phyloP scores from a whole-genome alignment of 78 protist genomes.

The Anaeramoeba ignava region DNA sequence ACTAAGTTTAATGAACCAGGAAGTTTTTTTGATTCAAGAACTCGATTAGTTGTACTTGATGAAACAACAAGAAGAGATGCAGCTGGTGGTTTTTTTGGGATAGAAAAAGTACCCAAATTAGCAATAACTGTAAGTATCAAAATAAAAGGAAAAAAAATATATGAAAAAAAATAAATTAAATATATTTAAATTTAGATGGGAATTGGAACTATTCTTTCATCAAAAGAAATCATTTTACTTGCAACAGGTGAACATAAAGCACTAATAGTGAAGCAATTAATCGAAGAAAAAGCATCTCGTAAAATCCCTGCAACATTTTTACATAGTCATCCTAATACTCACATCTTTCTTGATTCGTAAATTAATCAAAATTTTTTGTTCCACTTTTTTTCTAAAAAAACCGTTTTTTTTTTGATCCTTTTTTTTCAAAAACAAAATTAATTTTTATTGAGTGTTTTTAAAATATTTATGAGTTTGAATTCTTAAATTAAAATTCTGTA shows the following conservation, averaged over 20 bases:
- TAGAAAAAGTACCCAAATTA: not conserved
- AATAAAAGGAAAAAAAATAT: too few relatives aligned
- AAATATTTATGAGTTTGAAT: not conserved
- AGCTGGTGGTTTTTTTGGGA: not conserved
- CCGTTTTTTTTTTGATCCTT: not conserved
- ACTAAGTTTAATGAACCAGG: slow-evolving; percentile 1
- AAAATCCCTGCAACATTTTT: not conserved
- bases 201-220: not conserved
- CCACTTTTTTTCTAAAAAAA: not conserved
- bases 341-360: not conserved
- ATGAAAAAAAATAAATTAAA: too few relatives aligned
- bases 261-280: not conserved
- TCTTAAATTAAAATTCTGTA: too few relatives aligned
- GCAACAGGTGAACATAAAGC: not conserved
- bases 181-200: too few relatives aligned
- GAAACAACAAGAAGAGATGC: not conserved
- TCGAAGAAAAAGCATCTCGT: not conserved
- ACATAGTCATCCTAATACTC: not conserved
- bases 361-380: not conserved
- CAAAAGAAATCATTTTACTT: not conserved
- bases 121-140: too few relatives aligned
- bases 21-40: not conserved
- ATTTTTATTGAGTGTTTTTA: not conserved
- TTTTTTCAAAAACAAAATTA: not conserved
- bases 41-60: not conserved